Evolutionary conservation across 352 stramenopile species (phyloP), one percentile per base, ranked within the genome.

Genomic region (Phytophthora macrochlamydospora): DNA sequence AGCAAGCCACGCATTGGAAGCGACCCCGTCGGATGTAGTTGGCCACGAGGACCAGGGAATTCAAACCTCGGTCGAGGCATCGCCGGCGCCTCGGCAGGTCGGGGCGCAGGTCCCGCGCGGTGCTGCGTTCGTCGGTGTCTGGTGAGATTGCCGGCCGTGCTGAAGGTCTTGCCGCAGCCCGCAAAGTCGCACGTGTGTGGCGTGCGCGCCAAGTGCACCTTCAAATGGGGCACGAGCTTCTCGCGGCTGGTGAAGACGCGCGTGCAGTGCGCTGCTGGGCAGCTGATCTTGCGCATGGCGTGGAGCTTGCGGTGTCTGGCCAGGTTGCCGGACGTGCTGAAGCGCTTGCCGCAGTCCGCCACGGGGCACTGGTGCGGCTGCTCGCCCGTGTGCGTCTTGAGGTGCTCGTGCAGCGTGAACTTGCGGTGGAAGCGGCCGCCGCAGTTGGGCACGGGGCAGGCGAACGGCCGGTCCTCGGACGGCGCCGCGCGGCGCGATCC

Each of bases 301-400:
- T 88, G 79, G 7, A 88, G 70, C 52, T 81, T 80, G 29, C 73
- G 71, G 57, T 88, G 79, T 14, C 79, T 74, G 13, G 79, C 75
- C 13, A 90, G 65, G 59, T 90, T 90, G 14, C 81, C 81, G 0
- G 81, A 84, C 24, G 81, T 90, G 35, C 75, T 85, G 50, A 90
- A 90, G 38, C 78, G 79, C 58, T 87, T 90, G 43, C 77, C 81
- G 60, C 81, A 90, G 7, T 79, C 67, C 14, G 63, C 59, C 24
- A 88, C 76, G 14, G 83, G 78, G 49, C 85, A 93, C 40, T 78
- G 66, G 57, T 92, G 84, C 5, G 86, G 84, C 53, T 91, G 83
- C 68, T 94, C 85, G 33, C 85, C 85, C 54, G 85, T 92, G 74
- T 94, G 85, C n/a, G 84, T 94, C 73, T 92, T 92, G 56, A 91